These are phyloP conservation scores for Zea luxurians DNA, from an alignment of 176 grass and related monocot species.

Conservation along the genomic window DNA sequence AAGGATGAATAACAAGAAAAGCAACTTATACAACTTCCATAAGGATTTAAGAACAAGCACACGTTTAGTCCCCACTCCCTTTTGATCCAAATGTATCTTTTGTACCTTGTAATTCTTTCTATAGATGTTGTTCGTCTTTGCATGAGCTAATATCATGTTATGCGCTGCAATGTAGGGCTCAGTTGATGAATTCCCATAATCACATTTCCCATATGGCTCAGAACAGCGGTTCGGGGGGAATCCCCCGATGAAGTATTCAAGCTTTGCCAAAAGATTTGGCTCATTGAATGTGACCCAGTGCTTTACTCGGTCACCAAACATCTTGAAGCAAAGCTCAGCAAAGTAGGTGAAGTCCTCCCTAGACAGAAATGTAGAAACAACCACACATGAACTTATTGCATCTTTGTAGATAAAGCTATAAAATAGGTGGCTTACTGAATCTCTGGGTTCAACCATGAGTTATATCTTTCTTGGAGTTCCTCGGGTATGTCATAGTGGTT, in stretches of 20 bases:
- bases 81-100: not conserved
- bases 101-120: constrained; percentile 45
- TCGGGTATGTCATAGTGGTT: constrained; percentile 62
- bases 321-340: constrained; percentile 64
- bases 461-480: constrained; percentile 54
- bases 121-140: constrained; percentile 51
- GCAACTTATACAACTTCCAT: not conserved
- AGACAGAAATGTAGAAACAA: constrained; percentile 20
- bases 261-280: constrained; percentile 43
- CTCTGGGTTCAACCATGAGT: constrained; percentile 56
- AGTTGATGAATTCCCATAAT: constrained; percentile 55
- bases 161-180: constrained; percentile 77
- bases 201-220: constrained; percentile 52
- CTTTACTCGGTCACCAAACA: constrained; percentile 70
- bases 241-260: constrained; percentile 25
- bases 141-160: constrained; percentile 78
- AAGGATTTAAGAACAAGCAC: not conserved
- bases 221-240: constrained; percentile 60
- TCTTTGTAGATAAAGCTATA: not conserved
- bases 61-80: not conserved
- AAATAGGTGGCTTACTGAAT: constrained; percentile 45
- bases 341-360: constrained; percentile 63
- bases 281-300: constrained; percentile 65
- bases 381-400: not conserved
- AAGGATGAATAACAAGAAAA: not conserved